Base-by-base conservation (phyloP, 2,329 filamentous ascomycete species). In the Ophiostoma tasmaniense region DNA sequence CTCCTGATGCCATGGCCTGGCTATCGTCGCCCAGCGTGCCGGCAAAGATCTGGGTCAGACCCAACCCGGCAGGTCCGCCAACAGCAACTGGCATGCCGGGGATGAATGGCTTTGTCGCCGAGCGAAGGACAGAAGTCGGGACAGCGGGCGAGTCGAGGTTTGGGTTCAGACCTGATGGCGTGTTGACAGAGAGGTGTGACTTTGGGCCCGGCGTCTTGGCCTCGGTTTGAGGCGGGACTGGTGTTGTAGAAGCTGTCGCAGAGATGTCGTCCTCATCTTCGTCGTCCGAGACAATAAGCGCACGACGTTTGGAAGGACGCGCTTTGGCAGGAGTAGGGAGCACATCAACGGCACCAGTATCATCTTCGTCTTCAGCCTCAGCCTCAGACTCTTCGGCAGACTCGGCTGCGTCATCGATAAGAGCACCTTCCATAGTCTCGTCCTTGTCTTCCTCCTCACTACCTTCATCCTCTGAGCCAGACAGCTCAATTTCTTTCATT, bases 31-130 rank as follows among this genome's bases (percentile, higher is more conserved):
- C 64, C 87, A 97, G 90, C 0, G 93, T 97, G 14, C 92, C 92
- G 5, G 90, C 91, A 76, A 97, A 97, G 71, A 95, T 94, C 74
- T 97, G 93, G 0, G 92, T 96, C 62, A 97, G 83, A 11, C 92
- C 90, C 59, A 96, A 80, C 2, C 87, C 87, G 45, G 86, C 87
- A 28, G 86, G 82, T 0, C 83, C 85, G 28, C 79, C 79, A 10
- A 75, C 74, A 7, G 82, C 78, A 3, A 89, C 82, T 2, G 88
- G 85, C 25, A 92, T 79, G 1, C 88, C 89, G 3, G 89, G 90
- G 70, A 92, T 90, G 73, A 90, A 89, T 0, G 81, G 84, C 78
- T 90, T 90, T 70, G 84, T 88, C 2, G 87, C 87, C 3, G 88
- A 90, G 55, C 88, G 85, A n/a, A 90, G 76, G 1, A 89, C 86